Evolutionary conservation across 2,329 filamentous ascomycete species (phyloP).

Genomic region (Phaeosphaeriaceae sp.): DNA sequence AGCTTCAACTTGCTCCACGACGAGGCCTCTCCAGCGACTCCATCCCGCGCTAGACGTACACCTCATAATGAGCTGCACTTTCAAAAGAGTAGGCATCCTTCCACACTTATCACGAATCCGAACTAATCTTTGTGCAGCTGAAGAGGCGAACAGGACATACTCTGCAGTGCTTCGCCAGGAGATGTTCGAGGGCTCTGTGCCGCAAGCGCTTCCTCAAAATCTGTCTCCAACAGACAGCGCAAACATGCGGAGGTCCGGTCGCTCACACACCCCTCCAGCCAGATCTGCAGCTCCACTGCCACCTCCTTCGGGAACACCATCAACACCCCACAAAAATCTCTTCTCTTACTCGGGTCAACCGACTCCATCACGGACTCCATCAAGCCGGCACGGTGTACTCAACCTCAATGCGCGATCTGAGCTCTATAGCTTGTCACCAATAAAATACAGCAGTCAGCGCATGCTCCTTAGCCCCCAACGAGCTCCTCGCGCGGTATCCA

Average conservation of each 20-base stretch:
- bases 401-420: conserved; percentile 91
- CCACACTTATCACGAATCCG: neutral
- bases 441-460: conserved; percentile 89
- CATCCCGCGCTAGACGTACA: conserved; percentile 81
- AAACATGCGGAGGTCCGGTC: conserved; percentile 67
- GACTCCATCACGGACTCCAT: conserved; percentile 87
- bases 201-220: conserved; percentile 74
- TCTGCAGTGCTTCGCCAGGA: conserved; percentile 87
- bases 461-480: conserved; percentile 91
- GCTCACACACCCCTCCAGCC: conserved; percentile 82
- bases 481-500: conserved; percentile 87
- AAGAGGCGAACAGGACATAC: conserved; percentile 94
- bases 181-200: conserved; percentile 88
- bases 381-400: conserved; percentile 78
- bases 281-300: conserved; percentile 69
- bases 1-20: conserved; percentile 93
- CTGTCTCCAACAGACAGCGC: conserved; percentile 60
- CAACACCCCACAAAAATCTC: conserved; percentile 95
- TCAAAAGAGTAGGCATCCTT: conserved; percentile 70
- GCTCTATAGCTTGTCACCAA: conserved; percentile 93
- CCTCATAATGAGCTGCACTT: conserved; percentile 92
- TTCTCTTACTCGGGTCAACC: conserved; percentile 90
- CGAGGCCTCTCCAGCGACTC: conserved; percentile 89
- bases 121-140: conserved; percentile 60
- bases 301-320: conserved; percentile 79